Evolutionary conservation across 1,139 yeast species (phyloP).

Genomic region (Yamadazyma dushanensis): DNA sequence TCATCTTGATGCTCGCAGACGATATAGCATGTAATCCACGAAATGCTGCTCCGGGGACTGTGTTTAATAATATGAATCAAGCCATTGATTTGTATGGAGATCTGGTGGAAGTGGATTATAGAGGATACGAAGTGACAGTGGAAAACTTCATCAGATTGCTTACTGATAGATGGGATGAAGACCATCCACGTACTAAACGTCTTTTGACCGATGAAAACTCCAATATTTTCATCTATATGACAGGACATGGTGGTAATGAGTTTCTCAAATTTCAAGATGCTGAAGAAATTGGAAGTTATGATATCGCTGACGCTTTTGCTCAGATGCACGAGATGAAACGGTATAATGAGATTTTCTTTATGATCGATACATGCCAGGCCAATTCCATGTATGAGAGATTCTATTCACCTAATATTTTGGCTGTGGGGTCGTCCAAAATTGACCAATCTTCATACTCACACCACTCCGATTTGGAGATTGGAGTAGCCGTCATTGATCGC

Average conservation of each 20-base stretch:
- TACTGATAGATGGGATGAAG: slow-evolving; percentile 94
- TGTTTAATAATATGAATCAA: slow-evolving; percentile 90
- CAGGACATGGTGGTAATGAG: slow-evolving; percentile 99
- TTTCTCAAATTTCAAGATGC: slow-evolving; percentile 97
- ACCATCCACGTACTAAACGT: slow-evolving; percentile 90
- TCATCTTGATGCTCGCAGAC: slow-evolving; percentile 92
- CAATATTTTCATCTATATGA: slow-evolving; percentile 89
- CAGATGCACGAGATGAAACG: slow-evolving; percentile 96
- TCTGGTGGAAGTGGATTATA: slow-evolving; percentile 90
- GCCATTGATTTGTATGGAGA: slow-evolving; percentile 95
- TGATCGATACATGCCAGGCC: slow-evolving; percentile 99
- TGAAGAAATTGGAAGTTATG: slow-evolving; percentile 94
- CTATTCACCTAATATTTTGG: slow-evolving; percentile 88
- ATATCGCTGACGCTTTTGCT: slow-evolving; percentile 94
- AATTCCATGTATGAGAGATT: slow-evolving; percentile 94
- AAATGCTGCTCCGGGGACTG: slow-evolving; percentile 94
- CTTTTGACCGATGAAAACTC: slow-evolving; percentile 90
- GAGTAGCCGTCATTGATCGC: slow-evolving; percentile 96
- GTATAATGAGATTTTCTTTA: slow-evolving; percentile 91
- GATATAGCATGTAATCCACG: slow-evolving; percentile 97
- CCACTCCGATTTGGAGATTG: slow-evolving; percentile 92
- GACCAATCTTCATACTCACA: slow-evolving; percentile 95
- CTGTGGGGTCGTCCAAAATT: slow-evolving; percentile 89
- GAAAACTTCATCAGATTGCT: slow-evolving; percentile 87
- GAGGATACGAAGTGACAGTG: slow-evolving; percentile 98